These are phyloP conservation scores for Mycena galopus DNA, from an alignment of 768 basidiomycete genomes.

Conservation along the genomic window DNA sequence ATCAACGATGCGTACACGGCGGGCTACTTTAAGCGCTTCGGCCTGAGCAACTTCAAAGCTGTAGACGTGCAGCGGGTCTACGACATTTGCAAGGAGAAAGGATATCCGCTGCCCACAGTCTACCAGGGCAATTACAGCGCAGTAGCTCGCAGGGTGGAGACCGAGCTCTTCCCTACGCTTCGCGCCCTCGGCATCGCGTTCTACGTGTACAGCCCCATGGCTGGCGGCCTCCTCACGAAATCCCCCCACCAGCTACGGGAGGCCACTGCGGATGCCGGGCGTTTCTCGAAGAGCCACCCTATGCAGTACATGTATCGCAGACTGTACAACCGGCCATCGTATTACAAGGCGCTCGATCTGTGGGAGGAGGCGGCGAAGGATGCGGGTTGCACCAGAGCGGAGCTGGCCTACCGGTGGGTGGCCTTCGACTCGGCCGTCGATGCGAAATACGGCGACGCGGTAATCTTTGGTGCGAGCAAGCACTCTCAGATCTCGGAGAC, in stretches of 20 bases:
- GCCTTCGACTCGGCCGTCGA: constrained; percentile 6
- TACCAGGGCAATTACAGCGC: too few relatives aligned
- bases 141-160: background rate
- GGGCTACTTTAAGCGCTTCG: too few relatives aligned
- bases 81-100: too few relatives aligned
- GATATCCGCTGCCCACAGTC: too few relatives aligned
- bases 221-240: background rate
- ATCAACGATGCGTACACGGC: background rate
- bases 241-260: background rate
- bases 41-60: too few relatives aligned
- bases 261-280: background rate
- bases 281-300: background rate
- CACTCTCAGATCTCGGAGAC: background rate
- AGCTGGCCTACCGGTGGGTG: constrained; percentile 3
- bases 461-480: background rate
- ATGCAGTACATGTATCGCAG: background rate
- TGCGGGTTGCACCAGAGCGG: background rate
- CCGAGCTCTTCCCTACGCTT: background rate
- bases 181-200: background rate
- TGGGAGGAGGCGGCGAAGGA: background rate
- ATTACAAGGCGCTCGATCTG: background rate
- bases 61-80: too few relatives aligned
- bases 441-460: background rate
- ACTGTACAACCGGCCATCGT: background rate
- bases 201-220: background rate